Evolutionary conservation across 192 early-diverging fungal species (phyloP), one percentile per base, ranked within the genome.

Genomic region (Cetraspora pellucida): DNA sequence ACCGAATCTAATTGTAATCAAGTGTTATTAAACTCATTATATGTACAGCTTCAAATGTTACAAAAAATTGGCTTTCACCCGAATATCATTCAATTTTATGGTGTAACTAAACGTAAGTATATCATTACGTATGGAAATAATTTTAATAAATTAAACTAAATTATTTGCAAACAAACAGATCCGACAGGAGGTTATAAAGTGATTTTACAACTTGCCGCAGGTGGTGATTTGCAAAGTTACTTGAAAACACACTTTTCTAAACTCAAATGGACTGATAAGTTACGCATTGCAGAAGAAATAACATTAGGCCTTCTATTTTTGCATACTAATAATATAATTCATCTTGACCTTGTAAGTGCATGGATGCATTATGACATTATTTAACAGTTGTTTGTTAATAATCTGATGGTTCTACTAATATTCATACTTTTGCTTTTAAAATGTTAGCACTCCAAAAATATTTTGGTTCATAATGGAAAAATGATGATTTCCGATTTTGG

Each of bases 181-280:
- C 37, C 37, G 7, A 37, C 37, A 2, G 13, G 11, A 2, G 3
- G 7, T 61, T 31, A 28, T 61, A 14, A 21, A 6, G 14, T 61
- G 23, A 31, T 54, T 79, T n/a, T 54, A 54, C 50, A 80, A 61
- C 75, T 78, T 49, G 77, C 78, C 13, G 74, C 77, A 21, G 77
- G 72, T 7, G 78, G 78, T 13, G 77, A 78, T 10, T 79, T 82
- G 46, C 72, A 74, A 6, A 75, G 77, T 77, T 78, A 80, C 50
- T 78, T 82, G 45, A 76, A 77, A 63, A 72, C 68, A 58, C 74
- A 77, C 31, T 76, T 76, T 73, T 73, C 79, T 8, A 79, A 68
- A 17, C 76, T 82, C 37, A 75, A 72, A 19, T 82, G 81, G 81
- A 45, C 37, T 45, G 78, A 80, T 27, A 82, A 82, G 49, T 65